These are phyloP conservation scores for Penicillium longicatenatum DNA, from an alignment of 495 filamentous ascomycete genomes.

Conservation along the genomic window DNA sequence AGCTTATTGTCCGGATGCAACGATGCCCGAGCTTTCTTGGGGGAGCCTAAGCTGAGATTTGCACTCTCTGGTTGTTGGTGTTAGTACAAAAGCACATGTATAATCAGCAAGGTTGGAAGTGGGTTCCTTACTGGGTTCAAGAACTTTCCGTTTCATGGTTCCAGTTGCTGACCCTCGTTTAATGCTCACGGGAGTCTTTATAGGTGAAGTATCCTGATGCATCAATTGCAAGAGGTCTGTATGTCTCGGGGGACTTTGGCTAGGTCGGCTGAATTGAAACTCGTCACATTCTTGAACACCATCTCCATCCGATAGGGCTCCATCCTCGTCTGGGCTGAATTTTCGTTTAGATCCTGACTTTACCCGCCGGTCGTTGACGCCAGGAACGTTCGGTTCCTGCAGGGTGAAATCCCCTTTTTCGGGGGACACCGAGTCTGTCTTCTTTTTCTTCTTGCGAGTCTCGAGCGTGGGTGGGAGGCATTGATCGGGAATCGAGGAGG, in stretches of 20 bases:
- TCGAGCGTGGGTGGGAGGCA: conserved; percentile 39
- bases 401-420: background rate
- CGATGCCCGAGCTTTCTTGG: conserved; percentile 25
- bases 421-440: conserved; percentile 6
- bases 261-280: conserved; percentile 51
- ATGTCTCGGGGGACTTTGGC: conserved; percentile 17
- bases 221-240: conserved; percentile 9
- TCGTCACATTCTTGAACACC: conserved; percentile 40
- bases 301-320: conserved; percentile 18
- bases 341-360: conserved; percentile 64
- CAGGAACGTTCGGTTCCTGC: background rate
- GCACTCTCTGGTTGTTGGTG: conserved; percentile 49
- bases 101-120: background rate
- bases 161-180: conserved; percentile 20
- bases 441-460: conserved; percentile 48
- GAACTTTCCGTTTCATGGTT: conserved; percentile 48
- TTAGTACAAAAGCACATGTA: conserved; percentile 20
- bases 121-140: conserved; percentile 60
- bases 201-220: conserved; percentile 18
- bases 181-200: conserved; percentile 23
- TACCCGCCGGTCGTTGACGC: conserved; percentile 12
- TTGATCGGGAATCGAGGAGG: conserved; percentile 13
- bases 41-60: conserved; percentile 46
- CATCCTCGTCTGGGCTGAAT: conserved; percentile 57
- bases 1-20: conserved; percentile 19